A percentile compares a stretch with the other conserved stretches of the same genome.
phyloP scores from a whole-genome alignment of 768 basidiomycete genomes.

The Dioszegia aurantiaca region DNA sequence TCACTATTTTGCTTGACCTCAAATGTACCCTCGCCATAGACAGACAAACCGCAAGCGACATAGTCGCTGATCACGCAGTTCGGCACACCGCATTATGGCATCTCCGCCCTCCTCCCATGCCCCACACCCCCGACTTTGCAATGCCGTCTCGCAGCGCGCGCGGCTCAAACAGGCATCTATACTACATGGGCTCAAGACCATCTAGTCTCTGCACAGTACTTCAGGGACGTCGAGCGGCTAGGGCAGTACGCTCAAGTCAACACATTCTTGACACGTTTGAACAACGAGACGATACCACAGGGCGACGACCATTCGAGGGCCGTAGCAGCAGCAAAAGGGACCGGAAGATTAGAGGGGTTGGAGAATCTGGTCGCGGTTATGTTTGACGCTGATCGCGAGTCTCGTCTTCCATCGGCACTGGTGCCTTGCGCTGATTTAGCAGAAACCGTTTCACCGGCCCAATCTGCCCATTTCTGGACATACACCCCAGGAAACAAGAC shows the following conservation, averaged over 20 bases:
- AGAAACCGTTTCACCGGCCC: slow-evolving; percentile 49
- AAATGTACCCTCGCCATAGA: too few species aligned
- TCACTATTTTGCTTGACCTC: too few species aligned
- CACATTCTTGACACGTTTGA: slow-evolving; percentile 50
- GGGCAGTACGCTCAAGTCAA: slow-evolving; percentile 50
- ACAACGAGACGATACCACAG: slow-evolving; percentile 41
- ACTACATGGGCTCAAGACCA: slow-evolving; percentile 46
- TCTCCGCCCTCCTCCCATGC: slow-evolving; percentile 53
- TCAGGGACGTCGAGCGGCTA: slow-evolving; percentile 51
- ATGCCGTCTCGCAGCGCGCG: slow-evolving; percentile 46
- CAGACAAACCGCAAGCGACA: too few species aligned
- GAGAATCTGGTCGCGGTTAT: slow-evolving; percentile 39
- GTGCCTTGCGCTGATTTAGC: slow-evolving; percentile 2
- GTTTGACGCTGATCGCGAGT: slow-evolving; percentile 50
- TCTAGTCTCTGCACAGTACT: slow-evolving; percentile 54
- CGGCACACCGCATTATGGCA: slow-evolving; percentile 52
- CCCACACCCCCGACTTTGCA: slow-evolving; percentile 49
- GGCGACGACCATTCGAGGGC: background rate
- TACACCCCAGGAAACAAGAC: slow-evolving; percentile 37
- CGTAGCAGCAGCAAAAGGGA: slow-evolving; percentile 9
- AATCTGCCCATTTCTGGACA: slow-evolving; percentile 48
- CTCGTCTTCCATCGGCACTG: background rate
- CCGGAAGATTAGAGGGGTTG: slow-evolving; percentile 20
- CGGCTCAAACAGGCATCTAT: slow-evolving; percentile 50
- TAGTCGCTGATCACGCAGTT: slow-evolving; percentile 30